Evolutionary conservation across 352 stramenopile genomes (phyloP), one percentile per base, ranked within the genome.

Genomic region (Globisporangium takayamanum): DNA sequence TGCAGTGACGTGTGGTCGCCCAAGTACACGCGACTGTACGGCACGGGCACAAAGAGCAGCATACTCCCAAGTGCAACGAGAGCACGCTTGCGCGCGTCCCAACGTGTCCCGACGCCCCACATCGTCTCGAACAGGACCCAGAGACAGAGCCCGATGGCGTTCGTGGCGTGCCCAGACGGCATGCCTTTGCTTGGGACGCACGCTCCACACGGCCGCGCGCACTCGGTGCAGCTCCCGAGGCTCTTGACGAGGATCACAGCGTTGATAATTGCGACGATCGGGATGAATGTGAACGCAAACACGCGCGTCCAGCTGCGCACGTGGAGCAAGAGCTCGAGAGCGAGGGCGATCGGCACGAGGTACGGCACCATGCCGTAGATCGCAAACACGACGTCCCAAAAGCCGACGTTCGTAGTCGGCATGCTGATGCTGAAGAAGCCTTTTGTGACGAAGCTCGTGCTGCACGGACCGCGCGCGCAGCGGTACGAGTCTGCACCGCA

Each of bases 361-460:
- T 80, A 86, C 53, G 76, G 76, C 48, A 86, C 76, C 60, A 80
- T 80, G 26, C 76, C 64, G 56, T 86, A 86, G 53, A 78, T 75
- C 45, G 65, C 67, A 53, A 80, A 74, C 7, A 75, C 59, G 56
- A 80, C 68, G 51, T 86, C 76, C 71, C 72, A 79, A 65, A 84
- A 73, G 51, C 67, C 64, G n/a, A 80, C 57, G 26, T 36, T 46
- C 11, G 72, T 30, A 0, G 62, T 68, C 36, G 76, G 76, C 20
- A 62, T 15, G 48, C 72, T 84, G 63, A 80, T 71, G 67, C 66
- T 79, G 70, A 86, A 86, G 64, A 82, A 72, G 10, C 56, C 58
- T 45, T 73, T 77, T 7, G 72, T 68, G 36, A 84, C 4, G 46
- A 71, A 54, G 50, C 48, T 69, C 55, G 72, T 70, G 64, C 69